Evolutionary conservation across 2,329 filamentous ascomycete genomes (phyloP).

Genomic region (Mollisiaceae sp.): DNA sequence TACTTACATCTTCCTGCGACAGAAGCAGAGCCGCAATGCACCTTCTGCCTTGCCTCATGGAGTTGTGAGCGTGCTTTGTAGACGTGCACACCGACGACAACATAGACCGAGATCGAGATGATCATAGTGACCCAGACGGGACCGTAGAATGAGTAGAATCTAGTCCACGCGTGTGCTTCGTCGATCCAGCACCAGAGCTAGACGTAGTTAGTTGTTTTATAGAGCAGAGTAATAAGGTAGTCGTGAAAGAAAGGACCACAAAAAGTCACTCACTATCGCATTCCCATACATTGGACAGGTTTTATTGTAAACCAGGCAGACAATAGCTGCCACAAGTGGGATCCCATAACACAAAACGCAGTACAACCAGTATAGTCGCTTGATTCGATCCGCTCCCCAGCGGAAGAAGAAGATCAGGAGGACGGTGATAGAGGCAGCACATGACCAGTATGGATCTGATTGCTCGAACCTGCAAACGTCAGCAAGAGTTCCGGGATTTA

Average conservation of each 20-base stretch:
- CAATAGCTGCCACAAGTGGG: slow-evolving; percentile 57
- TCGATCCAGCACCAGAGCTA: slow-evolving; percentile 82
- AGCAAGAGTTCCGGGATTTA: slow-evolving; percentile 53
- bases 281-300: slow-evolving; percentile 45
- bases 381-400: slow-evolving; percentile 56
- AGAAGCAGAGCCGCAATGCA: background rate
- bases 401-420: slow-evolving; percentile 63
- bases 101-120: slow-evolving; percentile 67
- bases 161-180: slow-evolving; percentile 69
- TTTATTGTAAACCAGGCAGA: slow-evolving; percentile 57
- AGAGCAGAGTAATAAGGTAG: background rate
- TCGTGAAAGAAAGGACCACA: background rate
- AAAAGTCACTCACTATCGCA: slow-evolving; percentile 36
- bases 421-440: slow-evolving; percentile 67
- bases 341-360: slow-evolving; percentile 59
- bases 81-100: slow-evolving; percentile 67
- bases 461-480: slow-evolving; percentile 65
- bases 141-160: slow-evolving; percentile 76
- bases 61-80: slow-evolving; percentile 69
- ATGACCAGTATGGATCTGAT: slow-evolving; percentile 57
- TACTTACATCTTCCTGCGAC: no score
- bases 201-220: slow-evolving; percentile 60
- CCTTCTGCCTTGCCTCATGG: slow-evolving; percentile 45
- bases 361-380: slow-evolving; percentile 60
- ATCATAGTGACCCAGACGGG: slow-evolving; percentile 70